These are phyloP conservation scores for Eimeria sp. DNA, from an alignment of 169 alveolate genomes.

Conservation along the genomic window DNA sequence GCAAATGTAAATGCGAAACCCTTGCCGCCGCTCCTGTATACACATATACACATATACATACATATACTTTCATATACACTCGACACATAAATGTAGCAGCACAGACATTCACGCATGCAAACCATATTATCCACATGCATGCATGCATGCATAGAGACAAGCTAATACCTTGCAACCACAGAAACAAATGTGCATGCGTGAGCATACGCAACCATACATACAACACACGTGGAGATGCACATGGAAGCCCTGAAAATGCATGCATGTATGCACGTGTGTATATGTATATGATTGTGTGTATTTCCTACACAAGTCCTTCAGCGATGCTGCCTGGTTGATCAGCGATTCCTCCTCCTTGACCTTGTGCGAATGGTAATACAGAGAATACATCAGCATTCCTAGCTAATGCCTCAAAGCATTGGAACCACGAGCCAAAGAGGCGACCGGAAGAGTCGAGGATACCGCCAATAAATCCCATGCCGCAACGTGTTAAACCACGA, in stretches of 20 bases:
- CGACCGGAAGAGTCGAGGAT: constrained; percentile 67
- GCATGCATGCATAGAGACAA: too few species aligned
- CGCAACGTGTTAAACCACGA: constrained; percentile 58
- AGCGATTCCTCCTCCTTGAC: constrained; percentile 51
- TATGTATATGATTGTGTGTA: background rate
- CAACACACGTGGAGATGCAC: too few species aligned
- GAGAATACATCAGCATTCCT: constrained; percentile 69
- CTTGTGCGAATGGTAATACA: constrained; percentile 26
- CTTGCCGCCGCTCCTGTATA: constrained; percentile 65
- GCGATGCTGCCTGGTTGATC: constrained; percentile 80
- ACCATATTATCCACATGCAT: too few species aligned
- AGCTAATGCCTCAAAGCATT: constrained; percentile 78
- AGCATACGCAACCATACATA: too few species aligned
- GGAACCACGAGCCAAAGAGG: constrained; percentile 78
- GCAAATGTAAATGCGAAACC: constrained; percentile 78
- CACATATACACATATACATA: too few species aligned
- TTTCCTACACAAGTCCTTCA: constrained; percentile 81
- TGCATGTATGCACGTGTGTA: too few species aligned
- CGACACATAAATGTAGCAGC: too few species aligned
- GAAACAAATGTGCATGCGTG: too few species aligned
- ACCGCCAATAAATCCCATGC: constrained; percentile 67
- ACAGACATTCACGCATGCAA: too few species aligned
- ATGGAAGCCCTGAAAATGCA: too few species aligned
- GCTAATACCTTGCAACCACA: too few species aligned
- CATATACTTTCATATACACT: too few species aligned